Conservation (phyloP, 768 basidiomycete genomes). For the Tulasnella sp. region DNA sequence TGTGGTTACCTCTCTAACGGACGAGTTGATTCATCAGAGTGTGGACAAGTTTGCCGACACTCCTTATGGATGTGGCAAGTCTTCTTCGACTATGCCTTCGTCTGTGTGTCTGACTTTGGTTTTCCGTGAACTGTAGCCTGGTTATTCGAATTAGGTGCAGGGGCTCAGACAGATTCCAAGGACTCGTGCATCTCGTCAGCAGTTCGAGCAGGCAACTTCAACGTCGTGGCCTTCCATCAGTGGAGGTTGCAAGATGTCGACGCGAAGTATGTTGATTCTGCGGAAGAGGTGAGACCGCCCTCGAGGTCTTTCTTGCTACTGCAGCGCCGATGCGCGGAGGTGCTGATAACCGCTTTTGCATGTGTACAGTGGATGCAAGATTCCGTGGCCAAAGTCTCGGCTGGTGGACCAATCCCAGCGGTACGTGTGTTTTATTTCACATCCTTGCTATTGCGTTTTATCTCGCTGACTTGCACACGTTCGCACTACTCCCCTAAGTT, state of each 20-base stretch:
- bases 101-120: not conserved
- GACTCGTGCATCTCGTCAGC: conserved; percentile 61
- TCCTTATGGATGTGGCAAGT: conserved; percentile 86
- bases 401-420: conserved; percentile 78
- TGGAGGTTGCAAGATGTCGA: conserved; percentile 84
- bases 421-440: too few relatives aligned
- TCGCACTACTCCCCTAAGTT: not conserved
- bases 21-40: conserved; percentile 78
- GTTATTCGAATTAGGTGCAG: conserved; percentile 87
- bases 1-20: conserved; percentile 72
- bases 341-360: conserved; percentile 22
- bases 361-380: conserved; percentile 63
- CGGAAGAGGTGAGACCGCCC: conserved; percentile 55
- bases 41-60: conserved; percentile 73
- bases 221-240: conserved; percentile 83
- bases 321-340: not conserved
- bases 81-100: not conserved
- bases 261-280: conserved; percentile 68
- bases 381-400: conserved; percentile 59
- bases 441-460: too few relatives aligned
- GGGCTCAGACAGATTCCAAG: conserved; percentile 65
- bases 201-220: conserved; percentile 75
- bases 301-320: not conserved
- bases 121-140: conserved; percentile 47
- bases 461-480: too few relatives aligned